These are phyloP conservation scores for Erodium texanum DNA, from an alignment of 441 rosid genomes.

Conservation along the genomic window DNA sequence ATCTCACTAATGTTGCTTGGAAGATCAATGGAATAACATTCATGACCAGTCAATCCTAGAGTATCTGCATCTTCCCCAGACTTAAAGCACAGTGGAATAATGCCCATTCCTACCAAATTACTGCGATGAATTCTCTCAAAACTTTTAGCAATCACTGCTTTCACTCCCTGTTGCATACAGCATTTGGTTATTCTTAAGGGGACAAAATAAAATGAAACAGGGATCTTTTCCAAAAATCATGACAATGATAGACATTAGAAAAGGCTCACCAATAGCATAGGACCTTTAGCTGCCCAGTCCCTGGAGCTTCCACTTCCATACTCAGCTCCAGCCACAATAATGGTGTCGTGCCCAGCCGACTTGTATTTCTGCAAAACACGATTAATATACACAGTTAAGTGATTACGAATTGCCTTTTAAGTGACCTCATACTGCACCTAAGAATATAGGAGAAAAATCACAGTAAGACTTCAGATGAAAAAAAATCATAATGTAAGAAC, in stretches of 20 bases:
- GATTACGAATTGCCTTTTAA: background rate
- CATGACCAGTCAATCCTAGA: slow-evolving; percentile 6
- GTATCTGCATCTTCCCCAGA: slow-evolving; percentile 9
- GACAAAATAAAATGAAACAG: background rate
- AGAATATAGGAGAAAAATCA: too few species aligned
- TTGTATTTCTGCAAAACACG: background rate
- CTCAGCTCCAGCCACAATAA: slow-evolving; percentile 11
- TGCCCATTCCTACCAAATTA: slow-evolving; percentile 8
- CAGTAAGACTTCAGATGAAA: too few species aligned
- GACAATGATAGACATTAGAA: background rate
- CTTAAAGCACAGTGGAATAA: slow-evolving; percentile 10
- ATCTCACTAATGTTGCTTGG: slow-evolving; percentile 2
- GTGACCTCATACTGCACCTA: too few species aligned
- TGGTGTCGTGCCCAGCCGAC: background rate
- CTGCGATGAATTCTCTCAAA: slow-evolving; percentile 11
- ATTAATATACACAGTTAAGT: background rate
- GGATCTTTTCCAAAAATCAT: background rate
- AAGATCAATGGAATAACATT: slow-evolving; percentile 2
- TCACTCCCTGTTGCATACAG: background rate
- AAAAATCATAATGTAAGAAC: too few species aligned
- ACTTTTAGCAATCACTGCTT: slow-evolving; percentile 9
- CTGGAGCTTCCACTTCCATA: slow-evolving; percentile 12
- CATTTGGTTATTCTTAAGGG: background rate
- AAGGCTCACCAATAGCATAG: slow-evolving; percentile 6
- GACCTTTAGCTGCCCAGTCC: slow-evolving; percentile 13